A percentile compares a stretch with the other conserved stretches of the same genome.
These are phyloP conservation scores for Hyphopichia khmerensis DNA, from an alignment of 1,139 yeast genomes.

Conservation along the genomic window DNA sequence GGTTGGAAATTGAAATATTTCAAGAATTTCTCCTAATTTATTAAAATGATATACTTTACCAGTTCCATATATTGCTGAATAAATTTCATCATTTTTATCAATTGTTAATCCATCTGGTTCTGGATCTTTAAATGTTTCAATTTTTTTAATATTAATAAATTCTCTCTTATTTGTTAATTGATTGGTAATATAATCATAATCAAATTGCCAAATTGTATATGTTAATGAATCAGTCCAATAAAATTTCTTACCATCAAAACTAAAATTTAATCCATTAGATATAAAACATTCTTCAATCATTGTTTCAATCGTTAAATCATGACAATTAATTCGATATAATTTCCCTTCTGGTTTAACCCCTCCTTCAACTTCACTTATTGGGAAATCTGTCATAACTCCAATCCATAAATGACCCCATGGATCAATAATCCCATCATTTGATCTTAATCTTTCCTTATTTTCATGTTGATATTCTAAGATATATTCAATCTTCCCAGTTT, in stretches of 20 bases:
- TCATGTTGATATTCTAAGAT: conserved; percentile 43
- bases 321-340: conserved; percentile 39
- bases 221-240: conserved; percentile 74
- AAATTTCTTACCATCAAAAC: conserved; percentile 46
- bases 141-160: conserved; percentile 40
- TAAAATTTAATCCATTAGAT: conserved; percentile 82
- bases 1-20: conserved; percentile 60
- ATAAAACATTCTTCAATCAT: conserved; percentile 44
- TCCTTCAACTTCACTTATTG: conserved; percentile 20
- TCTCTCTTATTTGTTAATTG: conserved; percentile 41
- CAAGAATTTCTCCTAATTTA: conserved; percentile 49
- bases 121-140: conserved; percentile 25
- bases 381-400: conserved; percentile 71
- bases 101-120: conserved; percentile 85
- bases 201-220: conserved; percentile 58
- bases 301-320: conserved; percentile 30
- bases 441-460: conserved; percentile 43
- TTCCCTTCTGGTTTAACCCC: conserved; percentile 38
- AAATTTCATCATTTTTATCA: conserved; percentile 61
- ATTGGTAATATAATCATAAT: conserved; percentile 52
- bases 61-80: conserved; percentile 68
- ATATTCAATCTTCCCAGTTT: conserved; percentile 39
- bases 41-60: conserved; percentile 54
- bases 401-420: conserved; percentile 70
- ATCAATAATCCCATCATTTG: conserved; percentile 73